Conservation (phyloP, 176 grass and related monocot species). For the Elymus sibiricus region DNA sequence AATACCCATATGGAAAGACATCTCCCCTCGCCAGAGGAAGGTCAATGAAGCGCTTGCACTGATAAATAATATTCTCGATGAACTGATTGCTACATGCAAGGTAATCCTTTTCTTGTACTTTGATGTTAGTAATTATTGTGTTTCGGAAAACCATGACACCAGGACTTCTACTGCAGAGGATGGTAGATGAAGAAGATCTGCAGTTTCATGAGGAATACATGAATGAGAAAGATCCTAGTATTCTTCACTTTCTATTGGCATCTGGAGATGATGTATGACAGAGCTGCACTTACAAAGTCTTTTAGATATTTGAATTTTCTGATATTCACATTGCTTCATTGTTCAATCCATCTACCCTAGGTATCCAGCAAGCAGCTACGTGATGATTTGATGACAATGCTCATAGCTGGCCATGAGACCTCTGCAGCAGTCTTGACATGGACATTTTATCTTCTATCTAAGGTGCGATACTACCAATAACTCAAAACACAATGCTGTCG, state of each 20-base stretch:
- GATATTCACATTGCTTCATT: constrained; percentile 19
- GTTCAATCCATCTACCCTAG: constrained; percentile 41
- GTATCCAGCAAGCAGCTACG: constrained; percentile 96
- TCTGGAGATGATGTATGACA: constrained; percentile 91
- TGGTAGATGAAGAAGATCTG: constrained; percentile 93
- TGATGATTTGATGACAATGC: constrained; percentile 97
- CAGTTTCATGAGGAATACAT: constrained; percentile 97
- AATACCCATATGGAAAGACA: constrained; percentile 99
- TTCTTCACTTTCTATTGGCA: constrained; percentile 96
- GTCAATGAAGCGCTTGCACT: constrained; percentile 81
- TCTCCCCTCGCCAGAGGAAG: constrained; percentile 92
- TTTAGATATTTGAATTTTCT: background rate
- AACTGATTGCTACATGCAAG: constrained; percentile 87
- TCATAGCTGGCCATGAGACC: constrained; percentile 96
- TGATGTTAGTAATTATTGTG: background rate
- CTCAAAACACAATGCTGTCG: background rate
- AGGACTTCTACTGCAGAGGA: constrained; percentile 52
- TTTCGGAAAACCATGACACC: background rate
- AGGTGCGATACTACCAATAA: constrained; percentile 39
- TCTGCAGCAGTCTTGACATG: constrained; percentile 96
- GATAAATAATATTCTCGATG: constrained; percentile 77
- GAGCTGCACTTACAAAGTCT: background rate
- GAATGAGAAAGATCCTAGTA: constrained; percentile 97
- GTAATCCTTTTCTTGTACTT: constrained; percentile 34
- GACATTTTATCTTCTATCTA: constrained; percentile 98